These are phyloP conservation scores for Penicillium silybi DNA, from an alignment of 495 filamentous ascomycete species.

Conservation along the genomic window DNA sequence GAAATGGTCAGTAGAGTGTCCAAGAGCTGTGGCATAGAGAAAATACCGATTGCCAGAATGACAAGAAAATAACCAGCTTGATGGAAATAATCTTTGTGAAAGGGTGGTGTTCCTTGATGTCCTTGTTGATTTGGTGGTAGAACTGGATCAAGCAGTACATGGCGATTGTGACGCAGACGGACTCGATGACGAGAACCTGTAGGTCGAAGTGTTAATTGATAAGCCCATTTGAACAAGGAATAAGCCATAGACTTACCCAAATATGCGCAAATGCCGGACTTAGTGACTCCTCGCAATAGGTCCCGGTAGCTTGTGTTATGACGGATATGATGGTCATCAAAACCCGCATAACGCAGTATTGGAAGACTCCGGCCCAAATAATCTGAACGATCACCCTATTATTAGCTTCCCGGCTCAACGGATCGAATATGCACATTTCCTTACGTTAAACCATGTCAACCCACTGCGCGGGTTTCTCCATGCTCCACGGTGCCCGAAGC, in stretches of 20 bases:
- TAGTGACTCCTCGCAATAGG: slow-evolving; percentile 65
- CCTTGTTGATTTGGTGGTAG: slow-evolving; percentile 68
- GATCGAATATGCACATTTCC: background rate
- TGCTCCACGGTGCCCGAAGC: slow-evolving; percentile 59
- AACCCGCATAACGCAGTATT: slow-evolving; percentile 71
- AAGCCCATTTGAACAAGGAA: slow-evolving; percentile 20
- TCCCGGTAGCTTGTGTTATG: slow-evolving; percentile 52
- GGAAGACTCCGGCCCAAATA: slow-evolving; percentile 69
- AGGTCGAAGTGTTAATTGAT: background rate
- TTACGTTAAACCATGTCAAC: slow-evolving; percentile 87
- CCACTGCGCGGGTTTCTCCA: slow-evolving; percentile 77
- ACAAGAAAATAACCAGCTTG: slow-evolving; percentile 92
- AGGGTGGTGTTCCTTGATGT: slow-evolving; percentile 66
- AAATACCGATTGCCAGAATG: slow-evolving; percentile 79
- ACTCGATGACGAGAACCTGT: slow-evolving; percentile 66
- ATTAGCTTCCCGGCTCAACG: background rate
- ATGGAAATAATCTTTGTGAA: slow-evolving; percentile 85
- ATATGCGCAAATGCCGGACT: slow-evolving; percentile 64
- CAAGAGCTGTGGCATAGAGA: background rate
- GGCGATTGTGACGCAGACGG: slow-evolving; percentile 71
- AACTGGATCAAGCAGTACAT: slow-evolving; percentile 94
- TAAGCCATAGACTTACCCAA: slow-evolving; percentile 56
- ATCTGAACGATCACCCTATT: slow-evolving; percentile 34
- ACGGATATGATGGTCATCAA: slow-evolving; percentile 55
- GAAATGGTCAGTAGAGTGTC: background rate